Evolutionary conservation across 2,329 filamentous ascomycete genomes (phyloP), one percentile per base, ranked within the genome.

Genomic region (Fusarium caatingaense): DNA sequence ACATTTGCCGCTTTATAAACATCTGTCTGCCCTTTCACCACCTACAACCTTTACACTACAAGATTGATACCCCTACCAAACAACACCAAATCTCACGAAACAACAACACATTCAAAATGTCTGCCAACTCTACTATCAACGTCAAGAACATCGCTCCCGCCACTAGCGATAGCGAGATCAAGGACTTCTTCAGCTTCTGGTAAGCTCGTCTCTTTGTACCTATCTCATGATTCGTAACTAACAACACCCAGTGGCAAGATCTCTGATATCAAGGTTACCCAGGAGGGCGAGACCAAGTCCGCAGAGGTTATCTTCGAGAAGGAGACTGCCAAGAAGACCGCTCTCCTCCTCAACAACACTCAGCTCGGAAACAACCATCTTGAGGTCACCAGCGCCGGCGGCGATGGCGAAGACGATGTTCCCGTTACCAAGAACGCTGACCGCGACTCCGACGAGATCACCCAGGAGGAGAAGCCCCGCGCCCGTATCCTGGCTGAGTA

Each of bases 161-260:
- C 79, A 98, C 95, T 60, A 89, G 88, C 73, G 94, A 99, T 82
- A 91, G 94, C 83, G 94, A 98, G 83, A 90, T 99, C 76, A 90
- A 89, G 78, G 94, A 97, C 79, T 99, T 99, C 87, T 99, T 99
- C 87, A 96, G 92, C 85, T 98, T 98, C 83, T 92, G 89, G 93
- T 95, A 87, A 79, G 88, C 65, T 27, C 30, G 7, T 12, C 2
- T 32, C 18, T 6, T 12, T 7, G 23, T 30, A 0, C 6, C 25
- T 40, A 7, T 23, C 11, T 8, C 20, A 23, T 60, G 9, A 9
- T 23, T 30, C 3, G 40, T 7, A 49, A 47, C 75, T 77, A 71
- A 78, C 68, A 30, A 15, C 30, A 21, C 20, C 11, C 78, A 96
- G 93, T 79, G 96, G 96, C 80, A 98, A 98, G 87, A 97, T 99